These are phyloP conservation scores for Plasmopara viticola DNA, from an alignment of 352 stramenopile species.

Conservation along the genomic window DNA sequence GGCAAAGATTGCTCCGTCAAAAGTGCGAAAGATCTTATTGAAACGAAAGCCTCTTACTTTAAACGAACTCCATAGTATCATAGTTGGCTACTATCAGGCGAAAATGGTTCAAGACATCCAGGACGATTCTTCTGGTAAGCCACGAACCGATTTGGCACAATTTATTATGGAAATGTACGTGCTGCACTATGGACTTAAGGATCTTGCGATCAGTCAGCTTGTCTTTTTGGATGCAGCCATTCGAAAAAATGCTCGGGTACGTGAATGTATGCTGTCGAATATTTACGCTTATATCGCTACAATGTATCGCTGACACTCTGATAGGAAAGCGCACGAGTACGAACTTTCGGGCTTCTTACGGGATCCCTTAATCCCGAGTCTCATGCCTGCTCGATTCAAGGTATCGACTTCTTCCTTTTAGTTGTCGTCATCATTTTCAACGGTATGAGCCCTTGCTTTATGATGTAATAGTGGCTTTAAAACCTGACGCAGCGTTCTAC, in stretches of 20 bases:
- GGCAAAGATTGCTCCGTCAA: constrained; percentile 59
- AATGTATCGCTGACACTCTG: constrained; percentile 14
- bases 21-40: constrained; percentile 21
- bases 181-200: constrained; percentile 72
- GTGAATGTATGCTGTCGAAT: no score
- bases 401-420: constrained; percentile 73
- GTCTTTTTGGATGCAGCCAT: constrained; percentile 74
- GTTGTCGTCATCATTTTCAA: constrained; percentile 74
- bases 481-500: no score
- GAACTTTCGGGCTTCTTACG: constrained; percentile 61
- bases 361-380: constrained; percentile 71
- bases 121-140: constrained; percentile 54
- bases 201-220: constrained; percentile 71
- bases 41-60: no score
- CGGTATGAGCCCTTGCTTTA: no score
- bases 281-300: no score
- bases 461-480: no score
- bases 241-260: constrained; percentile 26
- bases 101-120: constrained; percentile 62
- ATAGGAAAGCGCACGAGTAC: constrained; percentile 60
- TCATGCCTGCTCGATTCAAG: constrained; percentile 65
- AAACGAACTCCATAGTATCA: no score
- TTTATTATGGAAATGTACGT: constrained; percentile 84
- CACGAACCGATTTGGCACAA: constrained; percentile 50
- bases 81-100: no score